Base-by-base conservation (phyloP, 2,329 filamentous ascomycete genomes). In the Sporothrix globosa region DNA sequence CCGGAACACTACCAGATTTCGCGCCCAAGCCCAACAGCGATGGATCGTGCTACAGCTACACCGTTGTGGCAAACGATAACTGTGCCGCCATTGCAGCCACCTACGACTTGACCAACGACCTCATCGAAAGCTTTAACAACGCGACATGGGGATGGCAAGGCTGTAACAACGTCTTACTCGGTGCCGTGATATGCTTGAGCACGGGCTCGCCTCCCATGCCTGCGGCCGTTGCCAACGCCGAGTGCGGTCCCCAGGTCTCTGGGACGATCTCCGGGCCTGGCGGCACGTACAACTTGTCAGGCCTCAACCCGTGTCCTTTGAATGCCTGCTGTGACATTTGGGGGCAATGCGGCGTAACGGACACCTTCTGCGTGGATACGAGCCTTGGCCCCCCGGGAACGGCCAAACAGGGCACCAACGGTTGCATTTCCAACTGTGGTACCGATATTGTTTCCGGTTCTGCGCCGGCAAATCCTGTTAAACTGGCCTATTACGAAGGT, bases 331-430 rank as follows among this genome's bases (percentile, higher is more conserved):
- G 77, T 71, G 73, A 81, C 70, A 76, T 78, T 52, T 82, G 81
- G 77, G 84, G 83, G 0, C 78, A 82, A 63, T 86, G 84, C 30
- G 83, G 83, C 5, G 78, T 78, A 1, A 82, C 81, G 0, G 72
- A 73, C 0, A 82, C 82, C 17, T 84, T 84, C 73, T 86, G 83
- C 74, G 77, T 74, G 17, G 58, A 68, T 50, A 68, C 67, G 1
- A 58, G 21, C 44, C 34, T 41, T 2, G 72, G 72, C 5, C 44
- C 54, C 11, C 72, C 72, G 17, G 81, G 81, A 11, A 82, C 81
- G 4, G 75, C 79, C 11, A 54, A 72, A 9, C 66, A 73, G 0
- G 77, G 76, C 9, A 76, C 72, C 10, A 76, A 80, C 71, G 80
- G 79, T 41, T 82, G 81, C 71, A 79, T 82, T 24, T 79, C 77